These are phyloP conservation scores for Syncephalastrum monosporum DNA, from an alignment of 371 early-diverging fungal species.

Conservation along the genomic window DNA sequence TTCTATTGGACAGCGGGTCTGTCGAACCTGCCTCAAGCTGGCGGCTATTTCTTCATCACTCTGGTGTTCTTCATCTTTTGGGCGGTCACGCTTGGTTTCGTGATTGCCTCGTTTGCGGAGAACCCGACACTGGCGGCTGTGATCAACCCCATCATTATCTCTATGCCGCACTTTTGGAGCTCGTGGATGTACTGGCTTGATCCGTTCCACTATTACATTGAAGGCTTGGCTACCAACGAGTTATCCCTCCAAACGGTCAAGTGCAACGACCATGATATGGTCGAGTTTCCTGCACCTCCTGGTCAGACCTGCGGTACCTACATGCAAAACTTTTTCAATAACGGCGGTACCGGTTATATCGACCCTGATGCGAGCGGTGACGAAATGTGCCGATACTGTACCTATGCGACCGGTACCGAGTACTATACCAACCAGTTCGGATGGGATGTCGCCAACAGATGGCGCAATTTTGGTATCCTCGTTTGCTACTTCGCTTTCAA, in stretches of 20 bases:
- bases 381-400: conserved; percentile 58
- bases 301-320: conserved; percentile 56
- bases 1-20: conserved; percentile 66
- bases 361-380: conserved; percentile 28
- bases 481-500: conserved; percentile 52
- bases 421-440: conserved; percentile 24
- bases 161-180: conserved; percentile 65
- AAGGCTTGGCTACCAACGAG: conserved; percentile 63
- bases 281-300: conserved; percentile 44
- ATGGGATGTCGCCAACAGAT: conserved; percentile 44
- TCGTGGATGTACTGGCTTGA: conserved; percentile 66
- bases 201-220: conserved; percentile 63
- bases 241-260: conserved; percentile 38
- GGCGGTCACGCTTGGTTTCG: conserved; percentile 61
- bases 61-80: conserved; percentile 52
- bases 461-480: conserved; percentile 60
- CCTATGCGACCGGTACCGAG: conserved; percentile 48
- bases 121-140: conserved; percentile 55
- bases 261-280: conserved; percentile 45
- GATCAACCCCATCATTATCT: conserved; percentile 56
- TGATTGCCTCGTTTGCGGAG: conserved; percentile 56
- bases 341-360: conserved; percentile 48
- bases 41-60: conserved; percentile 54
- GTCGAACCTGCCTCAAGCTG: conserved; percentile 31
- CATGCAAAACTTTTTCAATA: conserved; percentile 41